Percentiles rank a stretch among this genome's conserved stretches.
Evolutionary conservation across 768 basidiomycete species (phyloP).

Genomic region (Trametes gibbosa): DNA sequence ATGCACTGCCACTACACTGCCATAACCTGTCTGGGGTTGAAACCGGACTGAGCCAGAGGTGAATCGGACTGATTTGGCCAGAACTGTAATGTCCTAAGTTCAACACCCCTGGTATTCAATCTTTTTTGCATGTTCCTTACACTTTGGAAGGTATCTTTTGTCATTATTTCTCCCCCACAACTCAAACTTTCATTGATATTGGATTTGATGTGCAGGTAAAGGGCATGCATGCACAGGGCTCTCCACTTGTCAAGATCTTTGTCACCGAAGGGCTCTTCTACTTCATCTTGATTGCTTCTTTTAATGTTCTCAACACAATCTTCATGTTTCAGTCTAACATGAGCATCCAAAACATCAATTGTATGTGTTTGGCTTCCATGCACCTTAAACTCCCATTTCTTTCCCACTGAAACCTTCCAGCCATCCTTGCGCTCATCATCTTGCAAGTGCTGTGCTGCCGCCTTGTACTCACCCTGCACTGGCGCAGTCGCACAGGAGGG

Average conservation of each 20-base stretch:
- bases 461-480: conserved; percentile 8
- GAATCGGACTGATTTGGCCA: too few species aligned
- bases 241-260: conserved; percentile 6
- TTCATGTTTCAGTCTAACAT: conserved; percentile 13
- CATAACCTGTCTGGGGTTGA: too few species aligned
- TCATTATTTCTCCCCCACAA: too few species aligned
- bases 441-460: conserved; percentile 11
- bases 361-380: background rate
- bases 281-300: conserved; percentile 3
- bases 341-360: conserved; percentile 13
- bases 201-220: background rate
- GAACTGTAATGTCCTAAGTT: too few species aligned
- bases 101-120: conserved; percentile 7
- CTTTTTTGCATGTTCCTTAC: conserved; percentile 10
- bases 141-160: conserved; percentile 4
- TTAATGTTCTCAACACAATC: conserved; percentile 12
- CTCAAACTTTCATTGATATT: background rate
- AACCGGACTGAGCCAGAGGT: too few species aligned
- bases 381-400: background rate
- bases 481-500: background rate
- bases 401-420: too few species aligned
- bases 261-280: conserved; percentile 9
- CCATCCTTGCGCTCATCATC: conserved; percentile 9
- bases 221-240: background rate
- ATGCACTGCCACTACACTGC: too few species aligned